phyloP scores from a whole-genome alignment of 495 filamentous ascomycete species.

The Xylaria venustula region DNA sequence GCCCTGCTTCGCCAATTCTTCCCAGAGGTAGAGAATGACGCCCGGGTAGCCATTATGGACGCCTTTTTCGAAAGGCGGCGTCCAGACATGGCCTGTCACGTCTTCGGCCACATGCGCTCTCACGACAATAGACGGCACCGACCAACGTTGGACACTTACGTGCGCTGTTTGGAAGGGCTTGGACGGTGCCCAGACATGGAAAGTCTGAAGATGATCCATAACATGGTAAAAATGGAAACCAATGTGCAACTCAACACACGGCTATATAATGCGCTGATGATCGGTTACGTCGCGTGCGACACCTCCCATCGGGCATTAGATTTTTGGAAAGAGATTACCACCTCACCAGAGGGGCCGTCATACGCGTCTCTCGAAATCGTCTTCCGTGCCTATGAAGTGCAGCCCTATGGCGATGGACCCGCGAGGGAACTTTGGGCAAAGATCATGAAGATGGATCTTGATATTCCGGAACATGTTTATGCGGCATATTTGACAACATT shows the following conservation, averaged over 20 bases:
- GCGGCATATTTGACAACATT: conserved; percentile 71
- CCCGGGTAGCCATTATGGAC: conserved; percentile 73
- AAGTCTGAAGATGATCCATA: conserved; percentile 71
- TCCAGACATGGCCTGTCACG: conserved; percentile 75
- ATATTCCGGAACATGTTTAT: conserved; percentile 68
- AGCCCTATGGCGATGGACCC: conserved; percentile 57
- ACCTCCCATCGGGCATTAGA: conserved; percentile 62
- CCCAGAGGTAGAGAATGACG: conserved; percentile 61
- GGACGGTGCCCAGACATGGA: conserved; percentile 62
- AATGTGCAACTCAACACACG: conserved; percentile 72
- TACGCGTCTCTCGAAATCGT: conserved; percentile 74
- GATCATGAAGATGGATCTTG: conserved; percentile 71
- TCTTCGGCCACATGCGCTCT: conserved; percentile 88
- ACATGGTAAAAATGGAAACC: conserved; percentile 88
- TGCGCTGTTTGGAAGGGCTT: conserved; percentile 72
- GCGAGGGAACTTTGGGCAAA: conserved; percentile 74
- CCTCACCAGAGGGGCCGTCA: conserved; percentile 76
- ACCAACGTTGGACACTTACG: conserved; percentile 72
- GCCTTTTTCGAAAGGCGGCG: conserved; percentile 74
- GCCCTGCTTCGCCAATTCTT: conserved; percentile 73
- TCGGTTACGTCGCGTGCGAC: conserved; percentile 71
- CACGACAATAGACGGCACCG: conserved; percentile 54
- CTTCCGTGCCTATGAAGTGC: conserved; percentile 70
- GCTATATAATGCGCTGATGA: conserved; percentile 80
- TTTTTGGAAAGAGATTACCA: conserved; percentile 79